A percentile compares a stretch with the other conserved stretches of the same genome.
Conservation (phyloP, 345 rosid genomes). For the Reutealis trisperma region DNA sequence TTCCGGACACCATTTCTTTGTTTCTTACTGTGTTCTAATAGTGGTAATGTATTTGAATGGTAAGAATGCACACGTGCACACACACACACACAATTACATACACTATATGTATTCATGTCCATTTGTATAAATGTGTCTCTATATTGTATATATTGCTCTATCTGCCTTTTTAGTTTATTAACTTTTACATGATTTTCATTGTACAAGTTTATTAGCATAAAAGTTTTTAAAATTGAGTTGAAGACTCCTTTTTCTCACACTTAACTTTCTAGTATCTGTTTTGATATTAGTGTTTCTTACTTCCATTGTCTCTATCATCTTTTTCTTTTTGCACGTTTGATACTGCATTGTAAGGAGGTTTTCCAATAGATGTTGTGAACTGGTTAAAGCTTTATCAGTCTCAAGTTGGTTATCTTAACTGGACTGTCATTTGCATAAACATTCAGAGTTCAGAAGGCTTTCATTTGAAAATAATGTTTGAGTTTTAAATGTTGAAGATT, state of each 20-base stretch:
- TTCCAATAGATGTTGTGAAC: background rate
- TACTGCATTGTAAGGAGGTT: background rate
- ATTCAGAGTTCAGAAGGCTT: background rate
- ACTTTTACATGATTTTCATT: too few relatives aligned
- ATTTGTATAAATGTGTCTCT: background rate
- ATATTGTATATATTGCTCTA: background rate
- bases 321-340: background rate
- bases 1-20: background rate
- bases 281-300: background rate
- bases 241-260: background rate
- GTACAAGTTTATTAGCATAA: background rate
- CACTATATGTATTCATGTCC: background rate
- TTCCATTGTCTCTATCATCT: background rate
- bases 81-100: background rate
- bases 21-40: background rate
- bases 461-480: too few relatives aligned
- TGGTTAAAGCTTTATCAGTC: background rate
- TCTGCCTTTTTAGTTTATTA: background rate
- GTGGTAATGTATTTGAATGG: background rate
- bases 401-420: background rate
- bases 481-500: background rate
- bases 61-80: background rate
- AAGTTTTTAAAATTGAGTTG: background rate
- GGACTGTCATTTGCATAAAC: background rate
- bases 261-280: background rate